Evolutionary conservation across 2,329 filamentous ascomycete species (phyloP), one percentile per base, ranked within the genome.

Genomic region (Cladorrhinum sp.): DNA sequence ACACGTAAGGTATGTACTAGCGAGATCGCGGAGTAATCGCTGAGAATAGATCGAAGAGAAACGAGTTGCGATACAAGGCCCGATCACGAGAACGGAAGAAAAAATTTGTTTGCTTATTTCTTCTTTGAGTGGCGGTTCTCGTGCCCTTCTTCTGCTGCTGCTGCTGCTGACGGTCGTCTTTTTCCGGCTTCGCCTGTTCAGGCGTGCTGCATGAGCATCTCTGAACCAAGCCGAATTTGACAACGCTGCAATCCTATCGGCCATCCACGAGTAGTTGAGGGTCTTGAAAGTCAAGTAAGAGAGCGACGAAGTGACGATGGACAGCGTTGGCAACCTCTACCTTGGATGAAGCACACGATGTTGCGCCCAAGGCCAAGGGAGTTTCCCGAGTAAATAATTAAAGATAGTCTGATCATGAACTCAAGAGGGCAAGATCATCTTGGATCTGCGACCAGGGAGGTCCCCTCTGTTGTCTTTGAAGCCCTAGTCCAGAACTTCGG

Each of bases 161-260:
- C 4, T 36, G 30, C 14, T 56, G 39, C 54, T 28, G 39, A 26
- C 39, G 21, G 12, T 18, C 20, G 23, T 55, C 20, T 33, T 46
- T 55, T 39, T 48, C 53, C 39, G 4, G 54, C 39, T 30, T 57
- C 54, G 20, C 54, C 54, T 49, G 16, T 49, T 57, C 54, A 46
- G 26, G 54, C 10, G 14, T 57, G 54, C 54, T 57, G 54, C 54
- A 28, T 57, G 26, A 28, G 4, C 26, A 28, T n/a, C 53, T 42
- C 21, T 20, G 53, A n/a, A 46, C 36, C 33, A 46, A 55, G 53
- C 53, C 53, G 53, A 55, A 20, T 46, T 14, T 21, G 36, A n/a
- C 53, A 30, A 36, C 30, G 21, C 46, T 50, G 4, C 33, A 48
- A 48, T n/a, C 30, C 33, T 55, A 16, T 55, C 21, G 36, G 33